These are phyloP conservation scores for Daldinia sp. DNA, from an alignment of 2,329 filamentous ascomycete genomes.

Conservation along the genomic window DNA sequence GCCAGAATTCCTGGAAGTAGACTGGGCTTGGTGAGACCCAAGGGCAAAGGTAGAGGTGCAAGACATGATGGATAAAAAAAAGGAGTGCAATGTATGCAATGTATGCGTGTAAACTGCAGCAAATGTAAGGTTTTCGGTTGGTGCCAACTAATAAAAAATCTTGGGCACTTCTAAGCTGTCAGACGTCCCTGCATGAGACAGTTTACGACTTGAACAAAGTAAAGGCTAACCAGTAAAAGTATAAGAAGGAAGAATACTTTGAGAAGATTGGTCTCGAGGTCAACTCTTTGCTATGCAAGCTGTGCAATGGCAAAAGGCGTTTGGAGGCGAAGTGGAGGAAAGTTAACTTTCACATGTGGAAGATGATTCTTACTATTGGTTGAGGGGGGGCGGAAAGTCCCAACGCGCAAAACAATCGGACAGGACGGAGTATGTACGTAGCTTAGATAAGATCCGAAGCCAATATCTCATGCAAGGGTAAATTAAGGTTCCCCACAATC, in stretches of 20 bases:
- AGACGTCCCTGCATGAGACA: constrained; percentile 31
- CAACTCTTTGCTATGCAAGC: constrained; percentile 1
- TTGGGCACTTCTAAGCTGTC: constrained; percentile 23
- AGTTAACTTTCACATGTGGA: constrained; percentile 39
- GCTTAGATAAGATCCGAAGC: constrained; percentile 30
- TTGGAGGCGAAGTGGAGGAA: constrained; percentile 25
- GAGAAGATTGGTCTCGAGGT: constrained; percentile 22
- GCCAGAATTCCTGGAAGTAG: constrained; percentile 52
- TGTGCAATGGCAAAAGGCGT: constrained; percentile 17
- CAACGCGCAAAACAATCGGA: constrained; percentile 22
- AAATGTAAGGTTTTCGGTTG: constrained; percentile 12
- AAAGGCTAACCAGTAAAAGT: constrained; percentile 25
- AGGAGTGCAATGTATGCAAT: no score
- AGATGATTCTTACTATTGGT: constrained; percentile 38
- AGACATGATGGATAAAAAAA: constrained; percentile 41
- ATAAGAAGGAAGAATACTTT: constrained; percentile 18
- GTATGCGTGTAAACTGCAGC: constrained; percentile 2
- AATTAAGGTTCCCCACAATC: constrained; percentile 27
- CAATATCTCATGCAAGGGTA: constrained; percentile 26
- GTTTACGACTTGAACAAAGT: constrained; percentile 9
- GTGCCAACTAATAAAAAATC: constrained; percentile 28
- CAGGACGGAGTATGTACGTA: constrained; percentile 2
- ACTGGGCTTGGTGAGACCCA: constrained; percentile 47
- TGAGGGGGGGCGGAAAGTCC: constrained; percentile 20
- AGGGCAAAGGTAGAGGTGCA: constrained; percentile 44